phyloP scores from a whole-genome alignment of 768 basidiomycete genomes.

The Suillus ampliporus region DNA sequence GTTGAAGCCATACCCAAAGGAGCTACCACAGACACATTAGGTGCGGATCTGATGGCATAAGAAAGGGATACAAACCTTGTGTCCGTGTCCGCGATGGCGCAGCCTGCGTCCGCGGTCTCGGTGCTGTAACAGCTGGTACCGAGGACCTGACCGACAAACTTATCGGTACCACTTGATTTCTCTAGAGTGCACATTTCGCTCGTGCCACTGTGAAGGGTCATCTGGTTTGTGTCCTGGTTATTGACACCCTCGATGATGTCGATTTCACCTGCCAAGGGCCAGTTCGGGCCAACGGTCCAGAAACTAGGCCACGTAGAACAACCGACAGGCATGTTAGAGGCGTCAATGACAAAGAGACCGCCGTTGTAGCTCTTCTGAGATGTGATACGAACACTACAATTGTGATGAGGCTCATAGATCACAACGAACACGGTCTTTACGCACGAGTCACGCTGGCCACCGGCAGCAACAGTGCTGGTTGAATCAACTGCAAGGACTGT shows the following conservation, averaged over 20 bases:
- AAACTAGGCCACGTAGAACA: constrained; percentile 70
- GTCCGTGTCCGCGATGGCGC: constrained; percentile 51
- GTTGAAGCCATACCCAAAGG: constrained; percentile 50
- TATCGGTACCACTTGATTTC: constrained; percentile 8
- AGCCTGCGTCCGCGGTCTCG: constrained; percentile 49
- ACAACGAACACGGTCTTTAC: constrained; percentile 15
- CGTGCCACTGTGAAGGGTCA: constrained; percentile 65
- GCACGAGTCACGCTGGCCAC: constrained; percentile 61
- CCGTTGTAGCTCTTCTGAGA: constrained; percentile 63
- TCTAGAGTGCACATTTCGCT: constrained; percentile 43
- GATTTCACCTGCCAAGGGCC: constrained; percentile 65
- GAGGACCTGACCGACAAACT: constrained; percentile 29
- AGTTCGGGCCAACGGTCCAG: constrained; percentile 56
- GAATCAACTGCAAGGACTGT: constrained; percentile 70
- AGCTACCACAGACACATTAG: constrained; percentile 19
- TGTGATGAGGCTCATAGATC: constrained; percentile 10
- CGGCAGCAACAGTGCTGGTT: constrained; percentile 49
- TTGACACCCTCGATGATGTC: constrained; percentile 82
- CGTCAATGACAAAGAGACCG: constrained; percentile 81
- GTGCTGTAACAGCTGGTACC: constrained; percentile 48
- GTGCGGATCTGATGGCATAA: constrained; percentile 41
- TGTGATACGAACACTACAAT: constrained; percentile 65
- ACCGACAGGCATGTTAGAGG: constrained; percentile 72
- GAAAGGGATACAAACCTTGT: constrained; percentile 8
- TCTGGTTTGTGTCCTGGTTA: constrained; percentile 58